A percentile compares a stretch with the other conserved stretches of the same genome.
phyloP scores from a whole-genome alignment of 139 green algal genomes.

The Tetradesmus lagerheimii region DNA sequence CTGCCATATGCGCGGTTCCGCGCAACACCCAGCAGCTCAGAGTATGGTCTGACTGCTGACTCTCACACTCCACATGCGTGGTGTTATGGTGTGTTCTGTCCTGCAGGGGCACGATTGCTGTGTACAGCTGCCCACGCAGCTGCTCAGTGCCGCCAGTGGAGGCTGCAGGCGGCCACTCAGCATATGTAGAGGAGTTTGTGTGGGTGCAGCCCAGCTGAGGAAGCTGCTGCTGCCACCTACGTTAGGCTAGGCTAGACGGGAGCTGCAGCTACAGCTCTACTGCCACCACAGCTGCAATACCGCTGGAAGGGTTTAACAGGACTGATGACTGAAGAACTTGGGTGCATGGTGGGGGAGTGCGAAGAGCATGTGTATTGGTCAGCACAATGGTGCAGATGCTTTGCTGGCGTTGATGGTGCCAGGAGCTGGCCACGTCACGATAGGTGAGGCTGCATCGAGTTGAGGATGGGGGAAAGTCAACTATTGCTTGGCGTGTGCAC shows the following conservation, averaged over 20 bases:
- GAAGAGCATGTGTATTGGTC: not conserved
- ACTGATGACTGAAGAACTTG: not conserved
- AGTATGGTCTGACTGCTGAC: too few species aligned
- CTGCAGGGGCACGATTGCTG: constrained; percentile 71
- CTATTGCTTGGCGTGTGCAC: too few species aligned
- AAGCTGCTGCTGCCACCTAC: not conserved
- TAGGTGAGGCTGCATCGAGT: not conserved
- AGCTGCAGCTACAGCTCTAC: not conserved
- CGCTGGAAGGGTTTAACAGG: not conserved
- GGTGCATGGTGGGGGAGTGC: not conserved
- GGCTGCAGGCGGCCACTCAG: constrained; percentile 5
- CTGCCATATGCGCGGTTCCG: too few species aligned
- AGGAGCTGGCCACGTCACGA: not conserved
- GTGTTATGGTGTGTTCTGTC: not conserved
- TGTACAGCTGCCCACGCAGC: constrained; percentile 77
- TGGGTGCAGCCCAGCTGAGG: constrained; percentile 67
- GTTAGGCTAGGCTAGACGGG: too few species aligned
- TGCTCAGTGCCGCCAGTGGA: constrained; percentile 52
- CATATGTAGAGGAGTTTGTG: constrained; percentile 71
- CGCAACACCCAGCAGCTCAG: too few species aligned
- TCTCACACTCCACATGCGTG: not conserved
- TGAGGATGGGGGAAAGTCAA: too few species aligned
- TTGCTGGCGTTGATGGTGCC: too few species aligned
- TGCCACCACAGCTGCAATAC: not conserved
- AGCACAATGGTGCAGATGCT: not conserved